Evolutionary conservation across 2,329 filamentous ascomycete species (phyloP).

Genomic region (Thyridium curvatum): DNA sequence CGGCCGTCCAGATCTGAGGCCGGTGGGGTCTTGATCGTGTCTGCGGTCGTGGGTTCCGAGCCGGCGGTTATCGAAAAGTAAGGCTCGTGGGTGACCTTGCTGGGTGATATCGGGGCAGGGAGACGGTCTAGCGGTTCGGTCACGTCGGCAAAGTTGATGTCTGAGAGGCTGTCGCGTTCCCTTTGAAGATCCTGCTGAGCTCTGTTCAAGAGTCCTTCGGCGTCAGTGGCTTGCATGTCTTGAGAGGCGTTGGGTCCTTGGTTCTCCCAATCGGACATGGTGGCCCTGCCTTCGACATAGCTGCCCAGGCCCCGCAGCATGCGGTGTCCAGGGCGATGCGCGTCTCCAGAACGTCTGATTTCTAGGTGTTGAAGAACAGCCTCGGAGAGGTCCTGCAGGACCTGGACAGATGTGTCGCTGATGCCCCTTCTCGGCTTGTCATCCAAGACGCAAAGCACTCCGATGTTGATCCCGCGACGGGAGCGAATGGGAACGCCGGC

Average conservation of each 20-base stretch:
- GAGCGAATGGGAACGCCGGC: constrained; percentile 34
- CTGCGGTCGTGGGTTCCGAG: too few species aligned
- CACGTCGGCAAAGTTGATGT: too few species aligned
- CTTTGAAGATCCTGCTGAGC: not conserved
- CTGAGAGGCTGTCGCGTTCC: not conserved
- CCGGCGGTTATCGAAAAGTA: too few species aligned
- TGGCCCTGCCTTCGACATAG: constrained; percentile 11
- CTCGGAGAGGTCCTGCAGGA: constrained; percentile 16
- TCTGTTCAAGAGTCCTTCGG: not conserved
- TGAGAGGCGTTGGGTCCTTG: too few species aligned
- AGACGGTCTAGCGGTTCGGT: too few species aligned
- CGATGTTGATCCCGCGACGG: constrained; percentile 32
- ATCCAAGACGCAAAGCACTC: constrained; percentile 28
- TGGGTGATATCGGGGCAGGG: too few species aligned
- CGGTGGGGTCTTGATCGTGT: too few species aligned
- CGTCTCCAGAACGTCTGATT: constrained; percentile 15
- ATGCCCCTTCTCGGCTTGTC: constrained; percentile 16
- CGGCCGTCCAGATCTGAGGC: not conserved
- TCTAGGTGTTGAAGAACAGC: constrained; percentile 30
- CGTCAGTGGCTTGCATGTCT: too few species aligned
- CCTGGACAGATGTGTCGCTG: constrained; percentile 16
- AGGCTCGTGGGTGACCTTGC: too few species aligned
- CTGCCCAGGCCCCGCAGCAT: constrained; percentile 24
- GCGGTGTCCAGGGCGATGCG: constrained; percentile 22
- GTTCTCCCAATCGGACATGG: not conserved